Base-by-base conservation (phyloP, 495 filamentous ascomycete genomes). In the Staphylotrichum tortipilum region DNA sequence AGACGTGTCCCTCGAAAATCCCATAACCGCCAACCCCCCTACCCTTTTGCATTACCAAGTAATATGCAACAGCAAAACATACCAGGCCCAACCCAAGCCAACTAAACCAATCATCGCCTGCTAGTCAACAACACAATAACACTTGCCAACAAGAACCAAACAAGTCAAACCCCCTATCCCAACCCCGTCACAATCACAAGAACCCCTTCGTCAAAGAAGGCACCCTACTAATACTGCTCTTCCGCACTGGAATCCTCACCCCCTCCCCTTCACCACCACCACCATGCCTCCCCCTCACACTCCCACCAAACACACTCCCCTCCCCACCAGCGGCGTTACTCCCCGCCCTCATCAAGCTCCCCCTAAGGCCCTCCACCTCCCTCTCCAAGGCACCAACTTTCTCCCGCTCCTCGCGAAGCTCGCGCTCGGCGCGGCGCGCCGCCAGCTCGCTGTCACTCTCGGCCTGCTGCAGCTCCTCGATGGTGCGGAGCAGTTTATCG, bases 401-500 rank as follows among this genome's bases (percentile, higher is more conserved):
- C 68, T 96, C 94, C 15, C 76, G 79, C 68, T 97, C 94, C 63
- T 96, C 88, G 17, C 88, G 77, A 15, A 95, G 71, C 56, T 97
- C 92, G 17, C 94, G 78, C 64, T 98, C 91, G 2, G 88, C 87
- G 8, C 92, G 79, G 31, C 90, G 82, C 10, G 85, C 81, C 24
- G 81, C 69, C 11, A 98, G 73, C 64, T 94, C 86, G 18, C 79
- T 80, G n/a, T 81, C 76, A 19, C 82, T 84, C 57, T 96, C 90
- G 24, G 79, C 82, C 23, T 85, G 76, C 64, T 98, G 90, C 24
- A 98, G 81, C 59, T 97, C 92, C 57, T 97, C 90, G 55, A 98
- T 94, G 7, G 86, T 87, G 54, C 80, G 74, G 34, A 98, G 84
- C 3, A 96, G 79, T 49, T 88, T 88, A 48, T 90, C 88, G 50